Percentiles rank a stretch among this genome's conserved stretches.
Evolutionary conservation across 2,329 filamentous ascomycete genomes (phyloP).

Genomic region (Xylariaceae sp.): DNA sequence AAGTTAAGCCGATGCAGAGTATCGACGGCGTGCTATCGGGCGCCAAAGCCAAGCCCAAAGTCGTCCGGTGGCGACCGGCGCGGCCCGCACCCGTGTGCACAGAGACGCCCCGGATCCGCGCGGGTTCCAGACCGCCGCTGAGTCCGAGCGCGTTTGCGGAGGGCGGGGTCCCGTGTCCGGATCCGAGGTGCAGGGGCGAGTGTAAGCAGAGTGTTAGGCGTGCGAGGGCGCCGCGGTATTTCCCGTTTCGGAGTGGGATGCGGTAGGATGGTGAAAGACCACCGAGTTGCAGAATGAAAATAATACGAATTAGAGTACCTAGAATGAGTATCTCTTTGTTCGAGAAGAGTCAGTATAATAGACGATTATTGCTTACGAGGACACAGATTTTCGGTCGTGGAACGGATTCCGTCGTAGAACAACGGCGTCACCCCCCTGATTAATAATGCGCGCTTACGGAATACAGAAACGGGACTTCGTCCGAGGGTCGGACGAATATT

Average conservation of each 20-base stretch:
- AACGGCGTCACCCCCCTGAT: too few relatives aligned
- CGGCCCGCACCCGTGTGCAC: neutral
- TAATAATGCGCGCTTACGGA: too few relatives aligned
- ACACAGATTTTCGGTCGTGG: too few relatives aligned
- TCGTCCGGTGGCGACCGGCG: neutral
- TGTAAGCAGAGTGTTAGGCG: neutral
- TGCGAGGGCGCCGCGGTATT: slow-evolving; percentile 17
- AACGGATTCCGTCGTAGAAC: too few relatives aligned
- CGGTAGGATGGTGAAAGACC: neutral
- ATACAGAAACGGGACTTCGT: too few relatives aligned
- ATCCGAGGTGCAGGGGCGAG: slow-evolving; percentile 2
- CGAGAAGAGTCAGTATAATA: too few relatives aligned
- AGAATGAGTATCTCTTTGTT: too few relatives aligned
- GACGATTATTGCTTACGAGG: too few relatives aligned
- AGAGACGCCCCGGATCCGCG: slow-evolving; percentile 21
- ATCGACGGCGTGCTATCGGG: neutral
- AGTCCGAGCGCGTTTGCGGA: slow-evolving; percentile 24
- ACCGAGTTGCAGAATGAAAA: too few relatives aligned
- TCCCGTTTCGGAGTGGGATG: slow-evolving; percentile 17
- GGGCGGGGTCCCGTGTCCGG: slow-evolving; percentile 7
- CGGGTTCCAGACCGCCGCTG: slow-evolving; percentile 27
- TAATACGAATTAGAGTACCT: too few relatives aligned
- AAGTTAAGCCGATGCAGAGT: neutral
- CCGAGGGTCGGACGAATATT: too few relatives aligned
- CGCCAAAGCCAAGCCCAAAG: neutral